phyloP scores from a whole-genome alignment of 1,284 basidiomycete genomes.

The Ganoderma lingzhi region DNA sequence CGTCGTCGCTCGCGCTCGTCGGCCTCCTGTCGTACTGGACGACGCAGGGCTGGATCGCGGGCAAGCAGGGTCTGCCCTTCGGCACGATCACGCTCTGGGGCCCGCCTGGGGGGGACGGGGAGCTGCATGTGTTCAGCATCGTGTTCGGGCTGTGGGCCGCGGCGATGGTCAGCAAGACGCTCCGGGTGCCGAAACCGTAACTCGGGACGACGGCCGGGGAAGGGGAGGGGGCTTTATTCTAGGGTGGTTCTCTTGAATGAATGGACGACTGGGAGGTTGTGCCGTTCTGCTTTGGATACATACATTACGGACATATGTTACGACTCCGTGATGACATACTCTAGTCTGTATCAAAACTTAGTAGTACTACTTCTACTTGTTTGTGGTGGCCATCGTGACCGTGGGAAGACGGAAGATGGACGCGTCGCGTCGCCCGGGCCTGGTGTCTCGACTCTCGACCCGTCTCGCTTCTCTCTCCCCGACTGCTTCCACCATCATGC shows the following conservation, averaged over 20 bases:
- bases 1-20: conserved; percentile 88
- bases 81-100: conserved; percentile 82
- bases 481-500: conserved; percentile 41
- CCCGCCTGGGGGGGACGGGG: conserved; percentile 73
- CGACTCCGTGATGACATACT: conserved; percentile 29
- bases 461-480: conserved; percentile 25
- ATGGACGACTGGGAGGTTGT: conserved; percentile 6
- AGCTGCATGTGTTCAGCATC: conserved; percentile 80
- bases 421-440: conserved; percentile 37
- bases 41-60: conserved; percentile 84
- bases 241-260: neutral
- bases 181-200: conserved; percentile 82
- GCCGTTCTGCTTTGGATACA: conserved; percentile 9
- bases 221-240: neutral
- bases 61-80: conserved; percentile 77
- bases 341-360: conserved; percentile 17
- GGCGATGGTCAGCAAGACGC: conserved; percentile 95
- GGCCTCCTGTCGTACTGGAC: conserved; percentile 85
- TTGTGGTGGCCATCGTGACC: conserved; percentile 4
- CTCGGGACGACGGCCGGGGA: conserved; percentile 1
- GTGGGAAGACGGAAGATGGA: conserved; percentile 26
- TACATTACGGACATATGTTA: conserved; percentile 28
- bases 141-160: conserved; percentile 88
- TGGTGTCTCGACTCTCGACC: conserved; percentile 4
- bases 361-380: neutral